Evolutionary conservation across 1,284 basidiomycete species (phyloP), one percentile per base, ranked within the genome.

Genomic region (Lentinus polychrous): DNA sequence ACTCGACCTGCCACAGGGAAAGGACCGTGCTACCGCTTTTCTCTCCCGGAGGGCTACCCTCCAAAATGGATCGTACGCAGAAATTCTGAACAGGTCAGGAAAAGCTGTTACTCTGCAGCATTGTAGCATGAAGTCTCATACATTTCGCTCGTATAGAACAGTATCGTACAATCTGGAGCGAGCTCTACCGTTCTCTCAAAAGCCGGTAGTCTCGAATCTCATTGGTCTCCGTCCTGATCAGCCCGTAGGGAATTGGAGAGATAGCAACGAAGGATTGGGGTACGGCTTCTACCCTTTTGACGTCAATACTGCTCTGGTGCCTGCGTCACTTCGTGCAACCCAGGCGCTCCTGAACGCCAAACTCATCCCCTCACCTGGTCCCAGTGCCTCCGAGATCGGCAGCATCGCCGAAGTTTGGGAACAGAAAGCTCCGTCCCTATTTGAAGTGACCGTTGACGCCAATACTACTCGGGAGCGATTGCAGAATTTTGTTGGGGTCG

Each of bases 201-300:
- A 61, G 18, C 62, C 67, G 0, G 55, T 46, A 22, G 52, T 55
- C 37, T 52, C 49, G 8, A 63, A 64, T 46, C 50, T 64, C 23
- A 66, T 70, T 39, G 60, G 67, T 27, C 63, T 72, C 22, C 55
- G 62, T 20, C 62, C 65, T 5, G 63, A 68, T 1, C 53, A 66
- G 51, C 34, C 55, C 15, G 55, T 54, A 14, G 75, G 76, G 0
- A 71, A 76, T 54, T 78, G 76, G 75, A 60, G 76, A 38, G 76
- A 78, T 56, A 73, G 71, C 22, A 69, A 70, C 49, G 55, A 68
- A 40, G 75, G 75, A 0, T 58, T 74, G 1, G 75, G 74, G 7
- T 73, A 66, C 54, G 74, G 74, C 2, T 61, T 61, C 32, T 71
- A 70, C 47, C 70, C 75, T 7, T 74, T 74, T 52, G 76, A 77